These are phyloP conservation scores for Aquilaria yunnanensis DNA, from an alignment of 345 rosid genomes.

Conservation along the genomic window DNA sequence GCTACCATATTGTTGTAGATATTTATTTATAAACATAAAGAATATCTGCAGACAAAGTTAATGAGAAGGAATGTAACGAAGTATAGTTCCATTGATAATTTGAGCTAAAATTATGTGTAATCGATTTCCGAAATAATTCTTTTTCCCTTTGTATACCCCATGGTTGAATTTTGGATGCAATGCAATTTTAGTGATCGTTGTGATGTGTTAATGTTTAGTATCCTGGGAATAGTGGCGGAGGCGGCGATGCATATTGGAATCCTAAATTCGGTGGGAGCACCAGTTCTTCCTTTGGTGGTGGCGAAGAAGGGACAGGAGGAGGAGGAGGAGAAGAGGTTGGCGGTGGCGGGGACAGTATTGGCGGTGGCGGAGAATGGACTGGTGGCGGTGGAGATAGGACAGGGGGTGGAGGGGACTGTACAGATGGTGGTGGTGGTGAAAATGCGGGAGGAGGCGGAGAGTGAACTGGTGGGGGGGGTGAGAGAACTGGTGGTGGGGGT, in stretches of 20 bases:
- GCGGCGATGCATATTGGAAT: constrained; percentile 67
- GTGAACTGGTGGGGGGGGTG: constrained; percentile 4
- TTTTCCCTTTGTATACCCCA: background rate
- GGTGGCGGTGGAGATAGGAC: constrained; percentile 29
- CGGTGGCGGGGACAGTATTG: constrained; percentile 4
- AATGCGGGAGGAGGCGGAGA: constrained; percentile 24
- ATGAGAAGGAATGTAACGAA: no score
- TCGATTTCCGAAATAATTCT: background rate
- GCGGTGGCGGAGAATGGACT: constrained; percentile 20
- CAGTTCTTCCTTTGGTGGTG: constrained; percentile 28
- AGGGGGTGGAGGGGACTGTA: constrained; percentile 20
- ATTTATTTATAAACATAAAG: no score
- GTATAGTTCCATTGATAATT: no score
- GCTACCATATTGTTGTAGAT: no score
- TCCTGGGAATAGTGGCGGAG: constrained; percentile 72
- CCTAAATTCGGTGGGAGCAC: constrained; percentile 60
- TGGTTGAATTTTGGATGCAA: background rate
- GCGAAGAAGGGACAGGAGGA: constrained; percentile 9
- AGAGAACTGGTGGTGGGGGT: constrained; percentile 11
- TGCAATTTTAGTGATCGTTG: background rate
- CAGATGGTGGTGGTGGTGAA: constrained; percentile 20
- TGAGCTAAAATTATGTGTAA: background rate
- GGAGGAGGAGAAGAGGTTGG: no score
- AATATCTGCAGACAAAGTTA: no score
- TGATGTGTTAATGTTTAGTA: constrained; percentile 28